Base-by-base conservation (phyloP, 495 filamentous ascomycete species). In the Letharia lupina region DNA sequence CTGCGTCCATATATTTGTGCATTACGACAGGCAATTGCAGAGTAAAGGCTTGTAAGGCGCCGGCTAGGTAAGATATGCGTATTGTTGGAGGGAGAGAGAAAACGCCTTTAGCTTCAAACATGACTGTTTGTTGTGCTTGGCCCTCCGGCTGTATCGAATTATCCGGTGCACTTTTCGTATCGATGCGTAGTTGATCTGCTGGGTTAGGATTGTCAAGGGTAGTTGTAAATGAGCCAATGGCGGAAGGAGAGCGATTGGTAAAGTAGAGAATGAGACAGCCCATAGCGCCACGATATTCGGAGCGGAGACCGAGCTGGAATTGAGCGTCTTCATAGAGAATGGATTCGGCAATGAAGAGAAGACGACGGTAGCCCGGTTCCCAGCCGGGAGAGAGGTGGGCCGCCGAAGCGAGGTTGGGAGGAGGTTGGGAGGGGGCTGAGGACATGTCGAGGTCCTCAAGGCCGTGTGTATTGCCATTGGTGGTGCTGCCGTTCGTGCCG, bases 241-340 rank as follows among this genome's bases (percentile, higher is more conserved):
- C 77, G 62, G 87, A 87, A 0, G 90, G 85, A 3, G 91, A 91
- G 75, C 96, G 96, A 77, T 98, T 98, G 48, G 88, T 89, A 73
- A 98, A 93, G 76, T 97, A 97, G 61, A 97, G 78, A 71, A 98
- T 97, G 52, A 99, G 81, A 67, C 93, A 96, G 60, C 94, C 95
- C 81, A 96, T 88, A 69, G 96, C 89, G 23, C 84, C 90, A 64
- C 95, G 90, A 73, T 96, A 99, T 75, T 99, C 95, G 7, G 91
- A 91, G 9, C 95, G 89, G 59, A 98, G 76, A 42, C 94, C 95
- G 47, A 99, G 82, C 72, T 98, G 93, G 61, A 99, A 85, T 76
- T 99, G 95, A 0, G 84, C 87, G 72, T 99, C 95, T 76, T 98
- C 91, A 72, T 96, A 98, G 2, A 99, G 83, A 13, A 98, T 82